A percentile compares a stretch with the other conserved stretches of the same genome.
phyloP scores from a whole-genome alignment of 2,329 filamentous ascomycete genomes.

The Neoascochyta sp. region DNA sequence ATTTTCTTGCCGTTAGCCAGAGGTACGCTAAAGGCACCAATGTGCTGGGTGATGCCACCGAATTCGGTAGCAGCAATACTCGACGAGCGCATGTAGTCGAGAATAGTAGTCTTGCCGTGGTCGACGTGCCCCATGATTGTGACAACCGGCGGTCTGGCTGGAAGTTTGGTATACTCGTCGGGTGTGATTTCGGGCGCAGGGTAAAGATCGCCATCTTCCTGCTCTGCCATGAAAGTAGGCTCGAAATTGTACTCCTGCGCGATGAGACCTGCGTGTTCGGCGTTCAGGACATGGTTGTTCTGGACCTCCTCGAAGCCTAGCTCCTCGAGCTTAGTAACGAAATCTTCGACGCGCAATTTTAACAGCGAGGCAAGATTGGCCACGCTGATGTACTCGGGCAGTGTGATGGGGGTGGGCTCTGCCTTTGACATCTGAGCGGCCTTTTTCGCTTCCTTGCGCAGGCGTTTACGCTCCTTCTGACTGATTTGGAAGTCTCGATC shows the following conservation, averaged over 20 bases:
- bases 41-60: constrained; percentile 97
- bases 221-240: constrained; percentile 63
- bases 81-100: constrained; percentile 90
- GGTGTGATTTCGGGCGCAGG: constrained; percentile 50
- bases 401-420: constrained; percentile 53
- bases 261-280: constrained; percentile 85
- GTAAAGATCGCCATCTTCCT: constrained; percentile 67
- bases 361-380: constrained; percentile 73
- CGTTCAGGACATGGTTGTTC: constrained; percentile 80
- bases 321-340: constrained; percentile 71
- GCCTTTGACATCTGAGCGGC: constrained; percentile 27
- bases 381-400: constrained; percentile 93
- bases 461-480: constrained; percentile 31
- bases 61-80: constrained; percentile 89
- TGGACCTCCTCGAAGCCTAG: constrained; percentile 89
- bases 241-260: constrained; percentile 92
- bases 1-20: constrained; percentile 81
- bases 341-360: constrained; percentile 65
- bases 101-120: constrained; percentile 93
- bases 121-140: constrained; percentile 99
- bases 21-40: constrained; percentile 90
- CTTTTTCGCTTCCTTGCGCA: constrained; percentile 35
- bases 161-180: constrained; percentile 63
- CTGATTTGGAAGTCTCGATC: constrained; percentile 19
- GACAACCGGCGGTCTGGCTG: constrained; percentile 81